A percentile compares a stretch with the other conserved stretches of the same genome.
These are phyloP conservation scores for Diaporthe citriasiana DNA, from an alignment of 2,329 filamentous ascomycete genomes.

Conservation along the genomic window DNA sequence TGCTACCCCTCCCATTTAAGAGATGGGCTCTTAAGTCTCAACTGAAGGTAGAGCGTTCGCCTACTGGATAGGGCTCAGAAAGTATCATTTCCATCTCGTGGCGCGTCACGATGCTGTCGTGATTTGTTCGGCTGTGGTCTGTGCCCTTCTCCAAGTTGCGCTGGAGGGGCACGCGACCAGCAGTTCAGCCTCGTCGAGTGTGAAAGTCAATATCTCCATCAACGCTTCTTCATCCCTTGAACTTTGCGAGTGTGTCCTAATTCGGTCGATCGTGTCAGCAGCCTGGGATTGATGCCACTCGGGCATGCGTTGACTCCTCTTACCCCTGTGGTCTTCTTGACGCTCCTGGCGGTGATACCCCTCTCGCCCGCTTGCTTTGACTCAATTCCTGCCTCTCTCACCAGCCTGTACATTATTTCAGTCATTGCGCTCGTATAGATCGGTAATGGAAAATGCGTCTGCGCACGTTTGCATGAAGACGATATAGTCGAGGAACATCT, in stretches of 20 bases:
- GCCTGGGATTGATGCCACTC: neutral
- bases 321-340: slow-evolving; percentile 84
- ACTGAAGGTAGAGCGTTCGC: neutral
- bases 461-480: slow-evolving; percentile 80
- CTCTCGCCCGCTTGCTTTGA: slow-evolving; percentile 81
- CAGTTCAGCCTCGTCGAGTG: neutral
- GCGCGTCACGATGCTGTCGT: neutral
- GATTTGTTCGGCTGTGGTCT: neutral
- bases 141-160: neutral
- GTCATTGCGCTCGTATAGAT: slow-evolving; percentile 17
- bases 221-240: slow-evolving; percentile 70
- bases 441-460: neutral
- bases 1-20: neutral
- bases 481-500: slow-evolving; percentile 90
- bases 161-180: slow-evolving; percentile 29
- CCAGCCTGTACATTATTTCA: slow-evolving; percentile 66
- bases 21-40: neutral
- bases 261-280: slow-evolving; percentile 1
- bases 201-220: slow-evolving; percentile 21
- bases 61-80: neutral
- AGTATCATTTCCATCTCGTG: neutral
- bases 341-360: slow-evolving; percentile 79
- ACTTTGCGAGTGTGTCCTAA: slow-evolving; percentile 76
- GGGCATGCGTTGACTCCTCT: slow-evolving; percentile 47
- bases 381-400: slow-evolving; percentile 84